Evolutionary conservation across 345 rosid genomes (phyloP).

Genomic region (Nasturtium officinale): DNA sequence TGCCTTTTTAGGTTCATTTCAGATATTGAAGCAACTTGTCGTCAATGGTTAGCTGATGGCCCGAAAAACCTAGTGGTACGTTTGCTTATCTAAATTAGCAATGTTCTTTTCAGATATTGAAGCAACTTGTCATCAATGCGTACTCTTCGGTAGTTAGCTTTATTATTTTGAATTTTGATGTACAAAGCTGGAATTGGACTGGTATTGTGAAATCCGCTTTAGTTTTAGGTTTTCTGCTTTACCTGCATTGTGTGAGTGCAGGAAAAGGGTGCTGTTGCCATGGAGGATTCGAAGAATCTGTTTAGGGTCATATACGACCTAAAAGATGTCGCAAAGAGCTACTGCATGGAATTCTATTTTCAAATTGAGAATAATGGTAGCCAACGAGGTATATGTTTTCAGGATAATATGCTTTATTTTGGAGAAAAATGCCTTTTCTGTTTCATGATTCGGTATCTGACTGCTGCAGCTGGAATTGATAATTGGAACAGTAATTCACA

Average conservation of each 20-base stretch:
- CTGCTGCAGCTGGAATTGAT: slow-evolving; percentile 59
- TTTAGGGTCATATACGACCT: slow-evolving; percentile 71
- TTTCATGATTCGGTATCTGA: slow-evolving; percentile 41
- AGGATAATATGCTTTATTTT: slow-evolving; percentile 15
- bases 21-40: slow-evolving; percentile 87
- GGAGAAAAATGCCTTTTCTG: slow-evolving; percentile 34
- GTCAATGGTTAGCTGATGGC: slow-evolving; percentile 93
- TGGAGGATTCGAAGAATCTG: slow-evolving; percentile 56
- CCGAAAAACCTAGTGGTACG: slow-evolving; percentile 77
- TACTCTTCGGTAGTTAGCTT: not conserved
- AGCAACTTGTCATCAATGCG: too few relatives aligned
- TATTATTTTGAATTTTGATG: not conserved
- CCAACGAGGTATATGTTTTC: slow-evolving; percentile 36
- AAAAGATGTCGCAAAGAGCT: slow-evolving; percentile 69
- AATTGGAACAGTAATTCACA: slow-evolving; percentile 69
- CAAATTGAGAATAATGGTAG: slow-evolving; percentile 53
- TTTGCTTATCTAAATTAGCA: slow-evolving; percentile 16
- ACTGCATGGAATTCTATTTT: slow-evolving; percentile 86
- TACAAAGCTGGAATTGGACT: not conserved
- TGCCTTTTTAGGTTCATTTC: slow-evolving; percentile 76
- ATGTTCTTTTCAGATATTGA: too few relatives aligned
- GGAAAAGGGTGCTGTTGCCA: slow-evolving; percentile 81
- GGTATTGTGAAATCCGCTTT: slow-evolving; percentile 5
- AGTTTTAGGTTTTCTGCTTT: slow-evolving; percentile 32
- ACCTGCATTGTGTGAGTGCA: slow-evolving; percentile 42